Evolutionary conservation across 257 asterid genomes (phyloP).

Genomic region (Forsythia viridissima): DNA sequence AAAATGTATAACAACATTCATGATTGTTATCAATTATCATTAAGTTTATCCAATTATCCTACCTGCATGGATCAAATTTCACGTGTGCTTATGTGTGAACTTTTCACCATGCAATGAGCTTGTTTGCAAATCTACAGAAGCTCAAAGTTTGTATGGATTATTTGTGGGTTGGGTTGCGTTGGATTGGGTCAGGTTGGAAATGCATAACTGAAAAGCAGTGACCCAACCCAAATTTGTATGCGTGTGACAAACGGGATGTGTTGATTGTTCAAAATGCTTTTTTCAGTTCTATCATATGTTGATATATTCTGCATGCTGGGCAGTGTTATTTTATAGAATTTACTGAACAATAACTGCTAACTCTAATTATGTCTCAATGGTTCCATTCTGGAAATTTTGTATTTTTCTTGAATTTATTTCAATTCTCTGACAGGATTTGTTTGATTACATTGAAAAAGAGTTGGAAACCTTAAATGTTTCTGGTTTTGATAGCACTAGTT

Average conservation of each 20-base stretch:
- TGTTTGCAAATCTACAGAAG: neutral
- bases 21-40: neutral
- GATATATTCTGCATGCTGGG: slow-evolving; percentile 12
- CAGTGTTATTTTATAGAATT: neutral
- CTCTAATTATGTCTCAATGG: slow-evolving; percentile 4
- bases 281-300: neutral
- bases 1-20: neutral
- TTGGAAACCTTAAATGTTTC: slow-evolving; percentile 57
- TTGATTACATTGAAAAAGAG: slow-evolving; percentile 75
- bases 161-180: neutral
- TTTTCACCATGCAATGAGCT: neutral
- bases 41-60: neutral
- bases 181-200: slow-evolving; percentile 5
- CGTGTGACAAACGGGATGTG: neutral
- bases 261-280: neutral
- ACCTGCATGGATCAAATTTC: slow-evolving; percentile 7
- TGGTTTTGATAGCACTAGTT: slow-evolving; percentile 42
- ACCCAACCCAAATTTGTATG: neutral
- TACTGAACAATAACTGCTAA: neutral
- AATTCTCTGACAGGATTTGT: slow-evolving; percentile 56
- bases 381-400: neutral
- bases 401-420: slow-evolving; percentile 8
- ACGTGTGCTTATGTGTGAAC: neutral
- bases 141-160: neutral
- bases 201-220: neutral